phyloP scores from a whole-genome alignment of 1,284 basidiomycete genomes.

The Blastosporella zonata region DNA sequence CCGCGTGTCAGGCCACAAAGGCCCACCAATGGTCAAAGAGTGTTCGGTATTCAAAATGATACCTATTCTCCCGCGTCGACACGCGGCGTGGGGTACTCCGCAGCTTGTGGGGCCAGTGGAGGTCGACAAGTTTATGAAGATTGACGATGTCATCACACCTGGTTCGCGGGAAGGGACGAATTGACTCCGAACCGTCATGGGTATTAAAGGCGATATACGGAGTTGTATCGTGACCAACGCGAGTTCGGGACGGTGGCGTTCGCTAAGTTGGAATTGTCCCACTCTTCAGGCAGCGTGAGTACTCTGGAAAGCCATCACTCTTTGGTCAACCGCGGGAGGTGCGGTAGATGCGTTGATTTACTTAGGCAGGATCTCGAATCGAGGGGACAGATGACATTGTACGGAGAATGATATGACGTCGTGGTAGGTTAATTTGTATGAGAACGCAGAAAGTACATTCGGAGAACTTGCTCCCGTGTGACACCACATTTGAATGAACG shows the following conservation, averaged over 20 bases:
- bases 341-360: background rate
- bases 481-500: background rate
- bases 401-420: background rate
- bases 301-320: background rate
- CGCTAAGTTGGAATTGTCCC: background rate
- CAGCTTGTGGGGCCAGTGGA: background rate
- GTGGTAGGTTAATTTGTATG: background rate
- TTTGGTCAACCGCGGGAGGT: constrained; percentile 1
- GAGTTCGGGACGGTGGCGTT: constrained; percentile 1
- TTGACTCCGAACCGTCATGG: constrained; percentile 3
- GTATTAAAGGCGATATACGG: background rate
- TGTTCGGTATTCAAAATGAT: background rate
- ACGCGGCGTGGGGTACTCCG: background rate
- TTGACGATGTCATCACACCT: background rate
- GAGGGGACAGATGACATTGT: constrained; percentile 7
- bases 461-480: background rate
- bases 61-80: background rate
- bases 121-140: background rate
- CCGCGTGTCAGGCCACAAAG: background rate
- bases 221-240: background rate
- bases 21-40: background rate
- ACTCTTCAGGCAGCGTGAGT: constrained; percentile 9
- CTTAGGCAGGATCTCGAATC: background rate
- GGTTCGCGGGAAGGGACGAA: background rate
- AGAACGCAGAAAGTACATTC: background rate